phyloP scores from a whole-genome alignment of 306 rosid genomes.

The Cicer pinnatifidum region DNA sequence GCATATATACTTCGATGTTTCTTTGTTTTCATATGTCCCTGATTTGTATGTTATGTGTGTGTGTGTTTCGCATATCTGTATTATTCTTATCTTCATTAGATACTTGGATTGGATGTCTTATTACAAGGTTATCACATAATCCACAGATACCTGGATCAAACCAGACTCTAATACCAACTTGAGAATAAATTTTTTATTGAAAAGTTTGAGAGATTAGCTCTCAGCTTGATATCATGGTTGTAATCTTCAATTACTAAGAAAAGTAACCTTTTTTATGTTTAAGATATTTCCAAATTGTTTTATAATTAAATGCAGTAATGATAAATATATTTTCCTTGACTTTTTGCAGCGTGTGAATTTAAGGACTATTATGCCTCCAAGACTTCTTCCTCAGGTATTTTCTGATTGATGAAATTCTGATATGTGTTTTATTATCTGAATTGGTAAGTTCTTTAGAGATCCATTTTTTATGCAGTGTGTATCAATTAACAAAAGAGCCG shows the following conservation, averaged over 20 bases:
- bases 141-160: no score
- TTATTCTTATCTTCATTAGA: constrained; percentile 11
- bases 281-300: constrained; percentile 22
- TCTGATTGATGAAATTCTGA: neutral
- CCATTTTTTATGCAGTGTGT: constrained; percentile 59
- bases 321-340: constrained; percentile 31
- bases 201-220: no score
- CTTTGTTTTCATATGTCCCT: neutral
- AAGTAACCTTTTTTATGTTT: neutral
- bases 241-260: constrained; percentile 20
- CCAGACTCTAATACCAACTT: no score
- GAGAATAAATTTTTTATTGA: no score
- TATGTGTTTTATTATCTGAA: constrained; percentile 21
- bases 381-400: constrained; percentile 73
- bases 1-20: constrained; percentile 1
- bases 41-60: constrained; percentile 25
- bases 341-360: constrained; percentile 72
- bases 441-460: constrained; percentile 42
- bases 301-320: constrained; percentile 24
- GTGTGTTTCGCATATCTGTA: constrained; percentile 2
- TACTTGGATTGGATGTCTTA: neutral
- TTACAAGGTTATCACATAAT: neutral
- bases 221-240: neutral
- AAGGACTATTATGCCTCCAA: constrained; percentile 61
- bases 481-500: constrained; percentile 69